A percentile compares a stretch with the other conserved stretches of the same genome.
These are phyloP conservation scores for Panicum virgatum DNA, from an alignment of 202 grass and related monocot species.

Conservation along the genomic window DNA sequence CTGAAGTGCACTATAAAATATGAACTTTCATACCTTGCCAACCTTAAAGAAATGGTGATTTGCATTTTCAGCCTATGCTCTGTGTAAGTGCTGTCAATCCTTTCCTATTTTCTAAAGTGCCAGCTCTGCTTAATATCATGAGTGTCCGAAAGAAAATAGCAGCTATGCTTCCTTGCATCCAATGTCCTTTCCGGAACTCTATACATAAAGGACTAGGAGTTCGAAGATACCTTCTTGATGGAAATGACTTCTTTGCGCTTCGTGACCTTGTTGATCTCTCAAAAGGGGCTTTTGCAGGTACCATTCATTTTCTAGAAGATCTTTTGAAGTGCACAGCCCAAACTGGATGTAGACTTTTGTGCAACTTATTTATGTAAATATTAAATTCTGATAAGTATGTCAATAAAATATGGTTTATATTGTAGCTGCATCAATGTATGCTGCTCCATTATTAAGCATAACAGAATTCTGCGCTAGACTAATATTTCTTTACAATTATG, in stretches of 20 bases:
- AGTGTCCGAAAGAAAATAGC: conserved; percentile 86
- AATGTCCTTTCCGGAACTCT: conserved; percentile 84
- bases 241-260: conserved; percentile 98
- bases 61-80: conserved; percentile 85
- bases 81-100: conserved; percentile 99
- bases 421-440: neutral
- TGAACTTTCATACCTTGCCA: neutral
- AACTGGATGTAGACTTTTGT: neutral
- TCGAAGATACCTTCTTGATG: conserved; percentile 84
- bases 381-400: conserved; percentile 4
- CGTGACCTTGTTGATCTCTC: conserved; percentile 94
- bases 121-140: conserved; percentile 93
- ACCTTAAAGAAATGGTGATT: conserved; percentile 23
- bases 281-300: conserved; percentile 95
- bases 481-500: neutral
- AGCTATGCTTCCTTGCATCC: conserved; percentile 87
- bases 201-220: conserved; percentile 74
- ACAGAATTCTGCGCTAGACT: neutral
- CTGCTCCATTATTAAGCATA: conserved; percentile 26
- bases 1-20: conserved; percentile 10
- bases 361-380: neutral
- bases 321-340: neutral
- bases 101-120: conserved; percentile 92
- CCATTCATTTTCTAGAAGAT: neutral
- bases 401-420: neutral